Conservation (phyloP, 2,329 filamentous ascomycete genomes). For the Cladosporium phlei region DNA sequence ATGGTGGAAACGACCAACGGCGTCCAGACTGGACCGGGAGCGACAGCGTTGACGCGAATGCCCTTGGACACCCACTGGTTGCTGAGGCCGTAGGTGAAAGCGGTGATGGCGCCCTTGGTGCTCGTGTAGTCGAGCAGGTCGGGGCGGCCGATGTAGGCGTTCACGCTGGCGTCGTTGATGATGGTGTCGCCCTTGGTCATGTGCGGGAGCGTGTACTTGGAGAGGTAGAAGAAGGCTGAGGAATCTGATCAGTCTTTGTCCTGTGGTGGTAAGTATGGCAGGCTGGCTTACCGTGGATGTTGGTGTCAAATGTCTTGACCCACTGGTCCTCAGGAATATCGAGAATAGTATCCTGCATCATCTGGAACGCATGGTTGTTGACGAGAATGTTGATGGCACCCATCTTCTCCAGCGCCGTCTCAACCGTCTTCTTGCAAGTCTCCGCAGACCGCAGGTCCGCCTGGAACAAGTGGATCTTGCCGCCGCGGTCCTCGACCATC, state of each 20-base stretch:
- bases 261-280: slow-evolving; percentile 32
- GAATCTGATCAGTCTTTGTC: not conserved
- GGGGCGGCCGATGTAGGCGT: slow-evolving; percentile 74
- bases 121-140: slow-evolving; percentile 79
- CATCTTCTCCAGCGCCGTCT: slow-evolving; percentile 61
- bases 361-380: slow-evolving; percentile 69
- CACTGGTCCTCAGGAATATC: slow-evolving; percentile 75
- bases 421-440: slow-evolving; percentile 66
- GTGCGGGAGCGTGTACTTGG: slow-evolving; percentile 71
- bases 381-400: slow-evolving; percentile 69
- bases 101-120: slow-evolving; percentile 71
- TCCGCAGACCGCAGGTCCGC: slow-evolving; percentile 61
- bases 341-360: slow-evolving; percentile 66
- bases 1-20: slow-evolving; percentile 71
- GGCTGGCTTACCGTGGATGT: slow-evolving; percentile 59
- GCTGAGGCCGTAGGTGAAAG: slow-evolving; percentile 71
- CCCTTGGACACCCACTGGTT: slow-evolving; percentile 69
- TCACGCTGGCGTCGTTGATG: slow-evolving; percentile 82
- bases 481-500: slow-evolving; percentile 62
- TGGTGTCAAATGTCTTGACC: slow-evolving; percentile 73
- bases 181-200: slow-evolving; percentile 71
- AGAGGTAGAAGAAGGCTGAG: slow-evolving; percentile 63
- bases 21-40: slow-evolving; percentile 75
- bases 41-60: slow-evolving; percentile 71
- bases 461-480: slow-evolving; percentile 59